phyloP scores from a whole-genome alignment of 1,284 basidiomycete species.

The Sporisorium reilianum region DNA sequence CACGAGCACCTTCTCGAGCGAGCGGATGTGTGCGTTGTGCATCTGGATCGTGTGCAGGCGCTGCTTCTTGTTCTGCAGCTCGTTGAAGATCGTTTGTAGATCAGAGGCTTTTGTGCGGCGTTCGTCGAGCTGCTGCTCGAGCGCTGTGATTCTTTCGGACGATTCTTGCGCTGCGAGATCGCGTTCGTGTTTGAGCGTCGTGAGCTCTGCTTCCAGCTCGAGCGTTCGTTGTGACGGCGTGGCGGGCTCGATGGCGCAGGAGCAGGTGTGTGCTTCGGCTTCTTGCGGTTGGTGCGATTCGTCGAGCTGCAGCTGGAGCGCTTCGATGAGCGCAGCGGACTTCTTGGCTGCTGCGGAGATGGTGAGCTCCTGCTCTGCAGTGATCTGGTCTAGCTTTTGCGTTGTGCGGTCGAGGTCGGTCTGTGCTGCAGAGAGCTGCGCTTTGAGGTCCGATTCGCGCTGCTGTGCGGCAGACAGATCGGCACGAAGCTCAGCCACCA shows the following conservation, averaged over 20 bases:
- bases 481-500: constrained; percentile 1
- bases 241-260: neutral
- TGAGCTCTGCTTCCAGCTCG: constrained; percentile 10
- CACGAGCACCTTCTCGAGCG: constrained; percentile 10
- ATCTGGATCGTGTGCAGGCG: constrained; percentile 26
- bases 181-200: neutral
- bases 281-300: neutral
- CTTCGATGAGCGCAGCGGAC: constrained; percentile 19
- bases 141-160: neutral
- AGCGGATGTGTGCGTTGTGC: constrained; percentile 9
- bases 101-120: constrained; percentile 1
- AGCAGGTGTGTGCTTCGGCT: neutral
- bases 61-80: constrained; percentile 28
- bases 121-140: constrained; percentile 6
- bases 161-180: neutral
- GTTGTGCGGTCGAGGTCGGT: constrained; percentile 17
- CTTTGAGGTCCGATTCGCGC: neutral
- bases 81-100: constrained; percentile 10
- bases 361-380: constrained; percentile 28
- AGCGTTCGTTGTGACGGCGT: neutral
- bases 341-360: constrained; percentile 27
- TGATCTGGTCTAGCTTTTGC: constrained; percentile 23
- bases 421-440: neutral
- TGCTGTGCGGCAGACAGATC: constrained; percentile 7
- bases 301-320: constrained; percentile 9